phyloP scores from a whole-genome alignment of 805 yeast species.

The Saccharomycopsis sp. region DNA sequence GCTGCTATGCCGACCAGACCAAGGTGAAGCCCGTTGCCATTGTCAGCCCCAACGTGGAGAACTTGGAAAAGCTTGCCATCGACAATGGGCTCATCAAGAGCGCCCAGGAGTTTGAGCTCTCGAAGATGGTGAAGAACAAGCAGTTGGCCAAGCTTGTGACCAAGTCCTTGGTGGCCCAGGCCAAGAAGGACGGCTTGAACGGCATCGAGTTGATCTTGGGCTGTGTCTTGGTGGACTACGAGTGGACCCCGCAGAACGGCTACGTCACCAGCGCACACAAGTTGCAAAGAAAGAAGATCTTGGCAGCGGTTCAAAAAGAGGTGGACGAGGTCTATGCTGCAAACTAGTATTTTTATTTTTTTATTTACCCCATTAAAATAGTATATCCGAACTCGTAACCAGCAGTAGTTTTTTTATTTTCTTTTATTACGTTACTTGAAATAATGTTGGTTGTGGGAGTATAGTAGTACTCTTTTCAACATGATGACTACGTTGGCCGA shows the following conservation, averaged over 20 bases:
- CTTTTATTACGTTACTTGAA: no score
- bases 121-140: conserved; percentile 43
- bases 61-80: conserved; percentile 51
- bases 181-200: conserved; percentile 65
- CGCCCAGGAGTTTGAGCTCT: conserved; percentile 34
- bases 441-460: no score
- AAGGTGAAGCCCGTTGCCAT: conserved; percentile 91
- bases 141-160: conserved; percentile 47
- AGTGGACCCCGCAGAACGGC: conserved; percentile 98
- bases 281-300: conserved; percentile 85
- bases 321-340: conserved; percentile 54
- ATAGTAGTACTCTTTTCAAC: no score
- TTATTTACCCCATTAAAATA: no score
- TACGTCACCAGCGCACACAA: conserved; percentile 93
- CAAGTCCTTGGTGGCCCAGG: conserved; percentile 61
- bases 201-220: conserved; percentile 84
- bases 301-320: conserved; percentile 53
- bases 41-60: conserved; percentile 68
- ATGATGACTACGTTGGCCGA: no score
- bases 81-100: conserved; percentile 42
- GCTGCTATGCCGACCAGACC: conserved; percentile 85
- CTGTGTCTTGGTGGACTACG: conserved; percentile 70
- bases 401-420: no score
- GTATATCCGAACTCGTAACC: no score
- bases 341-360: no score